Percentiles rank a stretch among this genome's conserved stretches.
Conservation (phyloP, 1,284 basidiomycete genomes). For the Rhodotorula mucilaginosa region DNA sequence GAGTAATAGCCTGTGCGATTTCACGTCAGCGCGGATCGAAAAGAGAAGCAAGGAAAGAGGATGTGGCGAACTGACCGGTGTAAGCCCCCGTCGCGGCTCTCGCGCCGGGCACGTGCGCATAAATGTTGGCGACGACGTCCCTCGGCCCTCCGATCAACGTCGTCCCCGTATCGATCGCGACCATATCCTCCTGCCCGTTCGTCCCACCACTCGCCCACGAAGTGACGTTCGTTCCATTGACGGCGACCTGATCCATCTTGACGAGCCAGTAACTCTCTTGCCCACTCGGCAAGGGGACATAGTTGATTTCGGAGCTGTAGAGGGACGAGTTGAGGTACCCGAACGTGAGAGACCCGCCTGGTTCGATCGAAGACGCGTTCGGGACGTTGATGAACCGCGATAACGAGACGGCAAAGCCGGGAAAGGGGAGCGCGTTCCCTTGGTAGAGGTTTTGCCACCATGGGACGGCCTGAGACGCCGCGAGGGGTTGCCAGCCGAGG, state of each 20-base stretch:
- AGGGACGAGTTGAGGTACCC: conserved; percentile 50
- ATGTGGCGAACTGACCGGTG: conserved; percentile 24
- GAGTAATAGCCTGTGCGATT: conserved; percentile 41
- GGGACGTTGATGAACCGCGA: conserved; percentile 49
- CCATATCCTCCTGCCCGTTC: conserved; percentile 30
- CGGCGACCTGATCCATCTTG: conserved; percentile 45
- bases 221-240: conserved; percentile 49
- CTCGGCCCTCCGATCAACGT: conserved; percentile 46
- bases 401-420: conserved; percentile 52
- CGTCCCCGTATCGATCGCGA: conserved; percentile 47
- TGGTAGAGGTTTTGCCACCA: conserved; percentile 52
- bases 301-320: conserved; percentile 50
- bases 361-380: conserved; percentile 40
- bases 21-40: neutral
- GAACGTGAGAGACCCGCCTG: conserved; percentile 51
- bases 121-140: conserved; percentile 38
- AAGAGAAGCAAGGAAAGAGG: neutral
- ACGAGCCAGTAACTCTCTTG: conserved; percentile 52
- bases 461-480: conserved; percentile 49
- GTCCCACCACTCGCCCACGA: neutral
- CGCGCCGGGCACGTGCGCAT: conserved; percentile 43
- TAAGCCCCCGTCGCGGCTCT: conserved; percentile 42
- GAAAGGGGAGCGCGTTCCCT: conserved; percentile 44
- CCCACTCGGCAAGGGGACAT: conserved; percentile 45
- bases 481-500: conserved; percentile 49